Evolutionary conservation across 164 flowering plant genomes (phyloP), one percentile per base, ranked within the genome.

Genomic region (Pachysandra terminalis): DNA sequence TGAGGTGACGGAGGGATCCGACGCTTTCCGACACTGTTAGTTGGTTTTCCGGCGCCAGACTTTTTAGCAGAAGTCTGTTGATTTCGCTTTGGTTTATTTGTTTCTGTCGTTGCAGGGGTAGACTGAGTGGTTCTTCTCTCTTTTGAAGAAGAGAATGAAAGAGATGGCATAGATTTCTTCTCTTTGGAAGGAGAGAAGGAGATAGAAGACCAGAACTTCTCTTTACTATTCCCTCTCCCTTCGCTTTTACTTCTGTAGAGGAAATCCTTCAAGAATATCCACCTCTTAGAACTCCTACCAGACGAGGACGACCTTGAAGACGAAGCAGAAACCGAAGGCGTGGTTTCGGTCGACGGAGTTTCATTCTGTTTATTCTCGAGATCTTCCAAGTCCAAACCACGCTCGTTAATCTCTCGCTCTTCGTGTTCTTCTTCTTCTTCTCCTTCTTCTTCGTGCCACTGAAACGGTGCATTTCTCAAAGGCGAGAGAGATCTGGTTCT

Each of bases 401-500:
- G 63, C 32, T 63, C 77, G 16, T 19, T 53, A 14, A 22, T 32
- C 16, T 49, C 70, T 13, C 21, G 58, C 19, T 73, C 71, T 53
- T 32, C 61, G 10, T 63, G 45, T 0, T 59, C 63, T 19, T 70
- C 73, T 9, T n/a, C n/a, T n/a, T n/a, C n/a, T n/a, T n/a, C n/a
- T n/a, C n/a, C n/a, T n/a, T n/a, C n/a, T n/a, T 71, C 80, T n/a
- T 71, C 76, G 19, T 54, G 77, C 85, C 85, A 72, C 58, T 73
- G 66, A 28, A 76, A 67, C 25, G 52, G 54, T 16, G 72, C 23
- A 63, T 62, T 75, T 41, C 87, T 60, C 19, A 81, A 26, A 26
- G 90, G 91, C 58, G 91, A 86, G 61, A 86, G 62, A 26, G 95
- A 89, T 84, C 90, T 83, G 40, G 87, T 63, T 51, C 84, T 74